Evolutionary conservation across 2,329 filamentous ascomycete species (phyloP).

Genomic region (Colletotrichum falcatum): DNA sequence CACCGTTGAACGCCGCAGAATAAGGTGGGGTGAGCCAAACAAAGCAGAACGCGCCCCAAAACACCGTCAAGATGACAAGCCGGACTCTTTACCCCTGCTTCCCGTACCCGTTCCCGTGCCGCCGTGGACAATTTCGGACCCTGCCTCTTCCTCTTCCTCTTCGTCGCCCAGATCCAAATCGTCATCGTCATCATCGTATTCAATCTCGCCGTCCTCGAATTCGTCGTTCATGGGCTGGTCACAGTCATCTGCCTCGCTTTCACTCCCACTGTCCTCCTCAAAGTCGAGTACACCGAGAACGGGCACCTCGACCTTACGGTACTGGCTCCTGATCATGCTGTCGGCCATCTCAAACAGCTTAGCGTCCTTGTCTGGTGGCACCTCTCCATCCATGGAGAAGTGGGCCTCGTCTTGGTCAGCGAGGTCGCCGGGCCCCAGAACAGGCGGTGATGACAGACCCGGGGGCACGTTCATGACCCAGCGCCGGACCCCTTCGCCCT

Average conservation of each 20-base stretch:
- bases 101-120: constrained; percentile 40
- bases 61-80: constrained; percentile 39
- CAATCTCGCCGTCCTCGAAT: constrained; percentile 46
- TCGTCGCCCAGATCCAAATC: constrained; percentile 41
- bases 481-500: constrained; percentile 56
- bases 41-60: background rate
- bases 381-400: constrained; percentile 57
- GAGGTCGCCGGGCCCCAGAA: constrained; percentile 44
- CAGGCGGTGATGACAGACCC: constrained; percentile 49
- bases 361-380: constrained; percentile 54
- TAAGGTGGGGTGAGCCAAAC: background rate
- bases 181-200: constrained; percentile 45
- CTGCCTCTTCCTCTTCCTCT: constrained; percentile 38
- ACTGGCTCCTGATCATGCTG: constrained; percentile 61
- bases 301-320: constrained; percentile 59
- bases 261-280: constrained; percentile 57
- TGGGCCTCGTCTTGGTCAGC: constrained; percentile 54
- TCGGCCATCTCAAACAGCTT: constrained; percentile 59
- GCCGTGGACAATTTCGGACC: constrained; percentile 34
- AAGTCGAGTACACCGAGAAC: constrained; percentile 59
- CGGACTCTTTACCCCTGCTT: constrained; percentile 37
- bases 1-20: constrained; percentile 22
- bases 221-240: constrained; percentile 46
- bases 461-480: constrained; percentile 58
- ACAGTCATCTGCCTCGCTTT: constrained; percentile 43